Evolutionary conservation across 495 filamentous ascomycete genomes (phyloP).

Genomic region (Articulospora tetracladia): DNA sequence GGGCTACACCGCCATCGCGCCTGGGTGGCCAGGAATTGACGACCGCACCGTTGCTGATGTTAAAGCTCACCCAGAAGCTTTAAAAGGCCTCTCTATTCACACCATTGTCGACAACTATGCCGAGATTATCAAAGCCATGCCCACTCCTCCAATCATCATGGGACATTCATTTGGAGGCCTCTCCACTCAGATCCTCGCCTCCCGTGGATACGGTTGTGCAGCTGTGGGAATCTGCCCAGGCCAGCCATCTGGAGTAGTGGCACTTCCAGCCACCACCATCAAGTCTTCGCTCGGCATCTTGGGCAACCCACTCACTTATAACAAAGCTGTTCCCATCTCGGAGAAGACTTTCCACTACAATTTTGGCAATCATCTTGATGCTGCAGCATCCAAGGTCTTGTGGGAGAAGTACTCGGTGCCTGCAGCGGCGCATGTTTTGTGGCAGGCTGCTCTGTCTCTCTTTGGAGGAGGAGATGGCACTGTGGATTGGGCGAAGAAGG

Average conservation of each 20-base stretch:
- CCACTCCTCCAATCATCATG: conserved; percentile 21
- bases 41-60: conserved; percentile 13
- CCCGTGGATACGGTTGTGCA: conserved; percentile 15
- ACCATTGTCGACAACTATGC: conserved; percentile 19
- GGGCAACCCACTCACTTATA: conserved; percentile 18
- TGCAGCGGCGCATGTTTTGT: conserved; percentile 19
- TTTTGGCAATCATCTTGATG: conserved; percentile 19
- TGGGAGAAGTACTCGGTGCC: conserved; percentile 21
- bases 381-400: conserved; percentile 12
- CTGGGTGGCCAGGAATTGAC: conserved; percentile 23
- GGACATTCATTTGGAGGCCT: conserved; percentile 25
- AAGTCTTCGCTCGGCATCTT: conserved; percentile 14
- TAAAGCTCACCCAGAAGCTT: conserved; percentile 11
- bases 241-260: conserved; percentile 17
- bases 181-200: conserved; percentile 18
- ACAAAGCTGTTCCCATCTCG: conserved; percentile 20
- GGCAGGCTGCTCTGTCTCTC: conserved; percentile 14
- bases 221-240: conserved; percentile 18
- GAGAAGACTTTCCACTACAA: conserved; percentile 21
- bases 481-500: conserved; percentile 13
- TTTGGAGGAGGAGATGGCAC: conserved; percentile 4
- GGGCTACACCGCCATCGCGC: conserved; percentile 21
- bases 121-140: conserved; percentile 11
- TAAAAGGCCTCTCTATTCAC: conserved; percentile 14
- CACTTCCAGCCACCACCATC: conserved; percentile 13